Conservation (phyloP, 148 eudicot species). For the Chenopodium berlandieri region DNA sequence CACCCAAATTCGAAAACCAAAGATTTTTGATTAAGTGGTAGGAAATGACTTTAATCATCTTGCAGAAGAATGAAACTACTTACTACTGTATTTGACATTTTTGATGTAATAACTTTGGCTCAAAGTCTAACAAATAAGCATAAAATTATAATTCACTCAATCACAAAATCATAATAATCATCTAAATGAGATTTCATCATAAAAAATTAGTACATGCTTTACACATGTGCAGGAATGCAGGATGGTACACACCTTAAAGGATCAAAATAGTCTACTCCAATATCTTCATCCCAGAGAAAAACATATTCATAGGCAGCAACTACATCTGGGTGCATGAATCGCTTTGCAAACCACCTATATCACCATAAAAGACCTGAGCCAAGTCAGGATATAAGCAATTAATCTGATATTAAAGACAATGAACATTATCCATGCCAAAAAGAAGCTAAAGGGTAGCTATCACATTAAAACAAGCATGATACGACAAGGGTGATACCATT, state of each 20-base stretch:
- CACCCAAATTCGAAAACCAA: too few species aligned
- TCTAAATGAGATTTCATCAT: background rate
- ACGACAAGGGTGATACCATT: constrained; percentile 53
- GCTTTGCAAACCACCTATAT: constrained; percentile 91
- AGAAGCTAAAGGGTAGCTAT: background rate
- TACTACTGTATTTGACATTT: too few species aligned
- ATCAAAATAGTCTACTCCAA: constrained; percentile 76
- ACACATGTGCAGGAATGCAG: background rate
- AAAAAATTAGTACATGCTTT: background rate
- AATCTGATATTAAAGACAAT: background rate
- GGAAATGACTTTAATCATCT: too few species aligned
- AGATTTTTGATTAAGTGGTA: too few species aligned
- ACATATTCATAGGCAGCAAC: constrained; percentile 69
- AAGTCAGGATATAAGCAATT: constrained; percentile 5
- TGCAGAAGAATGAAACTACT: too few species aligned
- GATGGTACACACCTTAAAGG: constrained; percentile 56
- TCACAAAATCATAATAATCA: too few species aligned
- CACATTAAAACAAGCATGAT: background rate
- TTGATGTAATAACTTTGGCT: too few species aligned
- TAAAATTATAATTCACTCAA: too few species aligned
- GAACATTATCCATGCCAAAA: background rate
- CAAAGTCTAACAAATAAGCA: too few species aligned
- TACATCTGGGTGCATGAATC: constrained; percentile 90
- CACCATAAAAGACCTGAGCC: constrained; percentile 12
- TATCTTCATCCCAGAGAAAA: constrained; percentile 98